phyloP scores from a whole-genome alignment of 495 filamentous ascomycete species.

The Trichoderma orchidacearum region DNA sequence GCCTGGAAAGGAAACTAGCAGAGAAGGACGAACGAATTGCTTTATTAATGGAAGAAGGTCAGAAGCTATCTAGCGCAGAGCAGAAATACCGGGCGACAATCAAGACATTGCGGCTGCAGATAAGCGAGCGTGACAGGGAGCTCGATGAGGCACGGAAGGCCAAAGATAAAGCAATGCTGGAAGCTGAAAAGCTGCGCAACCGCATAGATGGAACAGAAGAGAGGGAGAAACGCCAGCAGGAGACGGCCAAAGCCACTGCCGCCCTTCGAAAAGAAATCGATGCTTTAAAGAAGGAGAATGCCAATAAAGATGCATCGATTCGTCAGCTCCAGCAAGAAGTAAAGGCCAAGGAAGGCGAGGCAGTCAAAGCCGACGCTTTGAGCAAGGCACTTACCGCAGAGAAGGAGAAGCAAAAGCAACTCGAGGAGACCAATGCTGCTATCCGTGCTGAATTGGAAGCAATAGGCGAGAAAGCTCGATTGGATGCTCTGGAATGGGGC shows the following conservation, averaged over 20 bases:
- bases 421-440: slow-evolving; percentile 61
- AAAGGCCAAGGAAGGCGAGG: slow-evolving; percentile 52
- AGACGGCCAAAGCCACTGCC: slow-evolving; percentile 53
- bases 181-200: slow-evolving; percentile 41
- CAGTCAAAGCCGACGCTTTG: slow-evolving; percentile 50
- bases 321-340: slow-evolving; percentile 58
- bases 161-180: slow-evolving; percentile 54
- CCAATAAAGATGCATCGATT: slow-evolving; percentile 51
- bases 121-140: slow-evolving; percentile 50
- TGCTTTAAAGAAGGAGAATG: slow-evolving; percentile 46
- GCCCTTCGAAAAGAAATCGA: slow-evolving; percentile 56
- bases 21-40: slow-evolving; percentile 88
- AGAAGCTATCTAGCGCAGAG: slow-evolving; percentile 74
- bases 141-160: slow-evolving; percentile 44
- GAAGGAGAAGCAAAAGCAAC: slow-evolving; percentile 45
- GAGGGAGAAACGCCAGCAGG: slow-evolving; percentile 50
- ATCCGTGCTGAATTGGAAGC: slow-evolving; percentile 66
- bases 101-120: slow-evolving; percentile 61
- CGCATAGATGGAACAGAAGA: slow-evolving; percentile 50
- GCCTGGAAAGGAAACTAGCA: slow-evolving; percentile 60
- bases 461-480: slow-evolving; percentile 50
- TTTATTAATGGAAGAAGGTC: slow-evolving; percentile 80
- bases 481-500: slow-evolving; percentile 54
- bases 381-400: slow-evolving; percentile 56
- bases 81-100: slow-evolving; percentile 69